A percentile compares a stretch with the other conserved stretches of the same genome.
phyloP scores from a whole-genome alignment of 2,329 filamentous ascomycete species.

The Penicillium hordei region DNA sequence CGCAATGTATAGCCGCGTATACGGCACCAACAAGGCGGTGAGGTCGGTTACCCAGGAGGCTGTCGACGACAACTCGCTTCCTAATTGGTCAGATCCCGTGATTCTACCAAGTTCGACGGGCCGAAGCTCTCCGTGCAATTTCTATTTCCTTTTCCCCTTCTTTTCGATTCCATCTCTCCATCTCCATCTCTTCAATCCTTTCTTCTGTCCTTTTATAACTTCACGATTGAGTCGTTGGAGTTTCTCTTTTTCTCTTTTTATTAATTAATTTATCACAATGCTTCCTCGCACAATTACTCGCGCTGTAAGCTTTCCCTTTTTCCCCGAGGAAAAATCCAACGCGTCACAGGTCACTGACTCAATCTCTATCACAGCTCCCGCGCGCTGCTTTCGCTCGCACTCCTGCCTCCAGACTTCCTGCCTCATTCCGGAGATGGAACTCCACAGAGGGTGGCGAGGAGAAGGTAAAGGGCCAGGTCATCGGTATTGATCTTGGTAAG shows the following conservation, averaged over 20 bases:
- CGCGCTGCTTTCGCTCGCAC: slow-evolving; percentile 72
- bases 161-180: slow-evolving; percentile 20
- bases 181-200: slow-evolving; percentile 19
- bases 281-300: slow-evolving; percentile 69
- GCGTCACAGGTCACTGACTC: slow-evolving; percentile 26
- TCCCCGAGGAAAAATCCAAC: slow-evolving; percentile 7
- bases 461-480: slow-evolving; percentile 94
- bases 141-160: slow-evolving; percentile 31
- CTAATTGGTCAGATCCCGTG: slow-evolving; percentile 25
- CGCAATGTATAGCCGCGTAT: not conserved
- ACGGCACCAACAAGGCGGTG: slow-evolving; percentile 13
- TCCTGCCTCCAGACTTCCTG: slow-evolving; percentile 67
- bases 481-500: slow-evolving; percentile 95
- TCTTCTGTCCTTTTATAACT: slow-evolving; percentile 23
- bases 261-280: slow-evolving; percentile 57
- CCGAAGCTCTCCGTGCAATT: slow-evolving; percentile 39
- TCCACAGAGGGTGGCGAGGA: slow-evolving; percentile 57
- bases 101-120: slow-evolving; percentile 43
- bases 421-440: slow-evolving; percentile 63
- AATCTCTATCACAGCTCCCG: slow-evolving; percentile 61
- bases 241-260: slow-evolving; percentile 34
- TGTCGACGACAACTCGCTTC: not conserved
- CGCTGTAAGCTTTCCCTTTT: slow-evolving; percentile 60
- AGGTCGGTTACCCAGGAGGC: slow-evolving; percentile 19
- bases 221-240: slow-evolving; percentile 39